phyloP scores from a whole-genome alignment of 805 yeast genomes.

The Candida pseudofarinosa region DNA sequence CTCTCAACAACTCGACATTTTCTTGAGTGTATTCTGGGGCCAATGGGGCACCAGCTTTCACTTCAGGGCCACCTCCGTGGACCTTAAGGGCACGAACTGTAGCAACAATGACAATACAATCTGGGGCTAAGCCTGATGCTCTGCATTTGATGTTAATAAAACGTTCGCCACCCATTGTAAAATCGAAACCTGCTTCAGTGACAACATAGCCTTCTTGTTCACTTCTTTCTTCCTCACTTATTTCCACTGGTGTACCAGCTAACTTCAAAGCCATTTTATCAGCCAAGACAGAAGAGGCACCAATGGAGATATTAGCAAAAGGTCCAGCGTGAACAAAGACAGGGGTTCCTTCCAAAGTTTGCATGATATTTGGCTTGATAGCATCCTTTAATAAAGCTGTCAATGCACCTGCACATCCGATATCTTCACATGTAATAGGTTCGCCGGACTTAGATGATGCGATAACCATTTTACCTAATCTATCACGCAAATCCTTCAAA shows the following conservation, averaged over 20 bases:
- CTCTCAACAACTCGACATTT: constrained; percentile 61
- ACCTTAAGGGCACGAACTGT: constrained; percentile 81
- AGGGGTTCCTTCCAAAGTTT: constrained; percentile 84
- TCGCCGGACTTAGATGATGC: constrained; percentile 65
- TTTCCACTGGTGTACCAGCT: constrained; percentile 59
- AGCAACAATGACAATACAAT: constrained; percentile 76
- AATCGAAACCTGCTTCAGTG: constrained; percentile 87
- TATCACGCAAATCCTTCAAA: constrained; percentile 64
- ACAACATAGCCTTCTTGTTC: constrained; percentile 70
- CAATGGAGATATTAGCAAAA: constrained; percentile 82
- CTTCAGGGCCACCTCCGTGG: constrained; percentile 88
- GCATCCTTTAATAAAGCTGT: constrained; percentile 80
- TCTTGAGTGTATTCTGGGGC: constrained; percentile 71
- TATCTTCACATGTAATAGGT: constrained; percentile 78
- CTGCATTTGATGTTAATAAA: constrained; percentile 79
- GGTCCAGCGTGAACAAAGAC: constrained; percentile 88
- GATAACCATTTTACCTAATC: constrained; percentile 73
- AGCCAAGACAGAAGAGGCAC: constrained; percentile 80
- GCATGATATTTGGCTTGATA: constrained; percentile 82
- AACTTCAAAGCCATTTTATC: constrained; percentile 78
- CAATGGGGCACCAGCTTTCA: constrained; percentile 77
- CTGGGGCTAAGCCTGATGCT: constrained; percentile 75
- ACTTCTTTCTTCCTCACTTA: constrained; percentile 37
- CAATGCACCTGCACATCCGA: constrained; percentile 83
- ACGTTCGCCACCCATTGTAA: constrained; percentile 91